phyloP scores from a whole-genome alignment of 345 rosid species.

The Dipteronia dyeriana region DNA sequence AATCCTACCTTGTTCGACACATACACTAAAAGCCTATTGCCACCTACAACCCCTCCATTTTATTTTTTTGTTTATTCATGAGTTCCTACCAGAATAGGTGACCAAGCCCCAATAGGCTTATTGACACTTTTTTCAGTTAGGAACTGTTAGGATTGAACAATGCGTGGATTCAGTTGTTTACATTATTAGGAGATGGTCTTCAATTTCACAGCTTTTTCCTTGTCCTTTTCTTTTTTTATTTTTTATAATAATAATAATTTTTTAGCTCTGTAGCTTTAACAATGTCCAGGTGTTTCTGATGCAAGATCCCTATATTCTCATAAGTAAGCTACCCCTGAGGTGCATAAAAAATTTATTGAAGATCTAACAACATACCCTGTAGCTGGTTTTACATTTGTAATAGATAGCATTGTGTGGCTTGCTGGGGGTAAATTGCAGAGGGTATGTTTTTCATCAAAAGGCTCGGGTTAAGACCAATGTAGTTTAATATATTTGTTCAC shows the following conservation, averaged over 20 bases:
- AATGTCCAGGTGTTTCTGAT: slow-evolving; percentile 52
- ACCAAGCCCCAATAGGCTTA: neutral
- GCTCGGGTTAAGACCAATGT: neutral
- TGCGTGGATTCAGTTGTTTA: neutral
- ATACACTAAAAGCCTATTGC: neutral
- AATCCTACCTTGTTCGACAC: neutral
- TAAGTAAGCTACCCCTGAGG: slow-evolving; percentile 64
- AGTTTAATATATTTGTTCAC: neutral
- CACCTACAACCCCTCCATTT: neutral
- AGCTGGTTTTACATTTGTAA: slow-evolving; percentile 75
- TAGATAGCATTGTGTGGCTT: slow-evolving; percentile 73
- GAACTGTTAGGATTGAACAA: neutral
- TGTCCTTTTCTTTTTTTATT: neutral
- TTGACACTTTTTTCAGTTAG: neutral
- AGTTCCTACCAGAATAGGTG: too few species aligned
- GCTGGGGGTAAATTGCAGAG: slow-evolving; percentile 80
- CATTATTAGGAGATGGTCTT: neutral
- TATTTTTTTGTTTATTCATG: too few species aligned
- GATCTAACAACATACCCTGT: slow-evolving; percentile 55
- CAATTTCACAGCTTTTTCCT: neutral
- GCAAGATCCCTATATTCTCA: slow-evolving; percentile 78
- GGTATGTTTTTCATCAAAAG: slow-evolving; percentile 38
- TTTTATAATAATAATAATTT: neutral
- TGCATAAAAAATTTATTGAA: slow-evolving; percentile 62
- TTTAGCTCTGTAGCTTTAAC: slow-evolving; percentile 12